phyloP scores from a whole-genome alignment of 257 asterid genomes.

The Jaltomata sinuosa region DNA sequence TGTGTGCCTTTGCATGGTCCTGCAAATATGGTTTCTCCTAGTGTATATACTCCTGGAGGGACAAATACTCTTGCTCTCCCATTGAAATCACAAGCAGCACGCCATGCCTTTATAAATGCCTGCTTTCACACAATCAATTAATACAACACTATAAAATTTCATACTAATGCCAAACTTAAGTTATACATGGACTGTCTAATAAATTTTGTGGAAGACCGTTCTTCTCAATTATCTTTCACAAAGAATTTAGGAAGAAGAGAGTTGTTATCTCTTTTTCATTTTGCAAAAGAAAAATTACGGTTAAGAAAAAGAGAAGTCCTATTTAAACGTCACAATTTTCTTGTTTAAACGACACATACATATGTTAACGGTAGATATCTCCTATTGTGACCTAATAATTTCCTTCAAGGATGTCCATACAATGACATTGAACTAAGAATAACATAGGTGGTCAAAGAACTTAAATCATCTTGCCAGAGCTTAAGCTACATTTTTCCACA shows the following conservation, averaged over 20 bases:
- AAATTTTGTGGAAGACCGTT: neutral
- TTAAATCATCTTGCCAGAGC: too few species aligned
- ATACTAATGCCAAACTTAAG: too few species aligned
- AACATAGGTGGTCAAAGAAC: neutral
- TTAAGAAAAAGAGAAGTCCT: neutral
- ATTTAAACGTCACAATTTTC: neutral
- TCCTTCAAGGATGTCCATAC: neutral
- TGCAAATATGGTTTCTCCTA: slow-evolving; percentile 26
- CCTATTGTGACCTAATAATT: neutral
- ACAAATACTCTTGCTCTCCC: slow-evolving; percentile 29
- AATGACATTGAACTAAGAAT: neutral
- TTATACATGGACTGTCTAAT: too few species aligned
- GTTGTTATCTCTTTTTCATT: neutral
- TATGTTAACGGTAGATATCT: too few species aligned
- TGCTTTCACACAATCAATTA: neutral
- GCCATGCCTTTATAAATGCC: slow-evolving; percentile 55
- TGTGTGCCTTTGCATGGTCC: slow-evolving; percentile 53
- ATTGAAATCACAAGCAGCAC: slow-evolving; percentile 40
- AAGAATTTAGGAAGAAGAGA: neutral
- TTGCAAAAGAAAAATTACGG: neutral
- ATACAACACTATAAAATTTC: neutral
- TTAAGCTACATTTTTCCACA: too few species aligned
- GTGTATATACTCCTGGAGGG: slow-evolving; percentile 37
- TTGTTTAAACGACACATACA: neutral
- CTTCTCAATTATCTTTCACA: neutral